phyloP scores from a whole-genome alignment of 2,329 filamentous ascomycete species.

The Neurospora crassa region DNA sequence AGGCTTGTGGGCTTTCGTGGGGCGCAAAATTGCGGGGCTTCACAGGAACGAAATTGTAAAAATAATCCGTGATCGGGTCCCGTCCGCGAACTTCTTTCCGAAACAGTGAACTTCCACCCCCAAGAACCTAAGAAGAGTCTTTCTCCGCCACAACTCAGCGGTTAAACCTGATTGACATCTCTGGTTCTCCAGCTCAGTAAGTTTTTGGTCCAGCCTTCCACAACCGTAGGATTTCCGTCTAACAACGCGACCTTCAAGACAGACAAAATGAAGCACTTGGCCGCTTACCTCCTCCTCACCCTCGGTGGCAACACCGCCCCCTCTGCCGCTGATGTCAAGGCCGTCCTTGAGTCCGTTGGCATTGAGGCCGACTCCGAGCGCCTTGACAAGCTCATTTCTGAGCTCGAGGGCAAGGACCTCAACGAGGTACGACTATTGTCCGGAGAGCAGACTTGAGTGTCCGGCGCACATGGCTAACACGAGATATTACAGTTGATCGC shows the following conservation, averaged over 20 bases:
- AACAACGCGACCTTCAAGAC: conserved; percentile 23
- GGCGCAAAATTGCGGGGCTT: conserved; percentile 13
- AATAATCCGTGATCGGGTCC: conserved; percentile 15
- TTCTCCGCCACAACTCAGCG: conserved; percentile 90
- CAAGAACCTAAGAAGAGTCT: conserved; percentile 88
- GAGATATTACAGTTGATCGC: conserved; percentile 63
- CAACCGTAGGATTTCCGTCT: conserved; percentile 1
- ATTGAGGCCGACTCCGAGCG: conserved; percentile 88
- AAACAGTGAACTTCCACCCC: conserved; percentile 24
- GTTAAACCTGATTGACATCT: conserved; percentile 99
- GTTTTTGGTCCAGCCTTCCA: conserved; percentile 4
- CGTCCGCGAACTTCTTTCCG: conserved; percentile 19
- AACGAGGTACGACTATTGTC: conserved; percentile 59
- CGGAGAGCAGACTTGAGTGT: not conserved
- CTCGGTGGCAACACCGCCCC: conserved; percentile 89
- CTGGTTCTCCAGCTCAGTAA: conserved; percentile 51
- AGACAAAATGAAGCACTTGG: conserved; percentile 97
- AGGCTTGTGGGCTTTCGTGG: conserved; percentile 7
- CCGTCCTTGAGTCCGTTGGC: conserved; percentile 84
- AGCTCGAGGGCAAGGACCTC: conserved; percentile 89
- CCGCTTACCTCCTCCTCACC: conserved; percentile 94
- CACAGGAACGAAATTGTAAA: conserved; percentile 19
- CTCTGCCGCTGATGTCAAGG: conserved; percentile 76
- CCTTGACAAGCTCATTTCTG: conserved; percentile 74
- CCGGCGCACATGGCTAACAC: conserved; percentile 13